Base-by-base conservation (phyloP, 148 eudicot species). In the Camellia sinensis region DNA sequence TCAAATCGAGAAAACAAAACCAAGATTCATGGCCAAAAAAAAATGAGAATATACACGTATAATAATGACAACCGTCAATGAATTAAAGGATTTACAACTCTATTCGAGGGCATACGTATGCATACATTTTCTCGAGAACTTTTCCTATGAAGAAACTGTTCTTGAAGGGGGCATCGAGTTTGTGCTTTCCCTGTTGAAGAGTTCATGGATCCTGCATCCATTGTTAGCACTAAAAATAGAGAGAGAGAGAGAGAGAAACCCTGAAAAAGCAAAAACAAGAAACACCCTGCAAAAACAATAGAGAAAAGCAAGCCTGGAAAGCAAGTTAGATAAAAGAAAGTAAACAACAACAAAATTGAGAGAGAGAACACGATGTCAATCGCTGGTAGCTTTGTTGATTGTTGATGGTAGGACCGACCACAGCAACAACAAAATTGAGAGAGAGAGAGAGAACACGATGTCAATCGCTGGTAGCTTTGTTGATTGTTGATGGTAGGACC, bases 111-210 rank as follows among this genome's bases (percentile, higher is more conserved):
- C 7, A 46, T 46, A 46, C 50, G 50, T 7, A 46, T 46, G 41
- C 84, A 14, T 91, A 93, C 98, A 50, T 93, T 93, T 66, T 93
- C 95, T 67, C 87, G 81, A 43, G 95, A 93, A 79, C 19, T 89
- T 85, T 79, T 89, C 48, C 93, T 85, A 13, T 84, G 88, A 65
- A 93, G 87, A 63, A 83, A 45, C 60, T 85, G 89, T 75, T 93
- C 94, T 75, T 88, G 92, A 74, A 89, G 87, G 0, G 90, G 87
- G 83, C 65, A 84, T 80, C 87, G 79, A 6, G 87, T 73, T 71
- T 73, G 82, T 12, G 82, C 54, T 73, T 86, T 88, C 71, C 74
- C 82, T 10, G 82, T 45, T 14, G 86, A 73, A 4, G 85, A 73
- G 11, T 37, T 74, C 13, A 78, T 44, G 41, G 81, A 79, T 59